Evolutionary conservation across 768 basidiomycete species (phyloP).

Genomic region (Clitopilus passeckerianus): DNA sequence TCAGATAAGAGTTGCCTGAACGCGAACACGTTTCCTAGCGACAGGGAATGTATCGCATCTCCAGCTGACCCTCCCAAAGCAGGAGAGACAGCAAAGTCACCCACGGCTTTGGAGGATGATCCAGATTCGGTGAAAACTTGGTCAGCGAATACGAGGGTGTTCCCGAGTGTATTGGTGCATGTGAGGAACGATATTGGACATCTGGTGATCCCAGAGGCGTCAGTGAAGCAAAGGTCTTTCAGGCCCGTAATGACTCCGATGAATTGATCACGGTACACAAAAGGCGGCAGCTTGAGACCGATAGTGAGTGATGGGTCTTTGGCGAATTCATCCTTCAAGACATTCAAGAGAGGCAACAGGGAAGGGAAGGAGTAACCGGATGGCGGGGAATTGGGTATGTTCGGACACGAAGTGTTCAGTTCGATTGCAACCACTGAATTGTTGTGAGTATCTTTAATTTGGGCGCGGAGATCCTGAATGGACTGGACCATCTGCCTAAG

Average conservation of each 20-base stretch:
- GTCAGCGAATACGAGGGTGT: constrained; percentile 56
- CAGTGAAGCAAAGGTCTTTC: constrained; percentile 26
- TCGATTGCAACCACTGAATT: constrained; percentile 59
- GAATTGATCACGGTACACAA: constrained; percentile 60
- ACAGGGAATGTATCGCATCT: constrained; percentile 66
- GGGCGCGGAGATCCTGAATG: constrained; percentile 57
- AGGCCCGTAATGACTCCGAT: constrained; percentile 44
- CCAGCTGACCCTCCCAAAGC: constrained; percentile 73
- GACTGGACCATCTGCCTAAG: constrained; percentile 50
- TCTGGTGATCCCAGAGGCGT: constrained; percentile 5
- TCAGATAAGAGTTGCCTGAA: constrained; percentile 48
- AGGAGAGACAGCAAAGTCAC: constrained; percentile 56
- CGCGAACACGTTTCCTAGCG: constrained; percentile 73
- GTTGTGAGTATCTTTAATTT: constrained; percentile 20
- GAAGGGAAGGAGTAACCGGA: constrained; percentile 56
- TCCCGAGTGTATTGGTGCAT: constrained; percentile 79
- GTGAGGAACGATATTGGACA: constrained; percentile 68
- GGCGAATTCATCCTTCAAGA: constrained; percentile 44
- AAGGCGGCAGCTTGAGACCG: constrained; percentile 80
- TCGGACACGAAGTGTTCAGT: constrained; percentile 84
- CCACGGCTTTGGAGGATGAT: constrained; percentile 6
- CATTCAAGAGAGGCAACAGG: constrained; percentile 49
- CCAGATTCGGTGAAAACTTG: constrained; percentile 23
- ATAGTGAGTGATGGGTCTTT: constrained; percentile 54
- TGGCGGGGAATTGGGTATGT: constrained; percentile 59